Evolutionary conservation across 2,329 filamentous ascomycete genomes (phyloP), one percentile per base, ranked within the genome.

Genomic region (Trichoderma breve): DNA sequence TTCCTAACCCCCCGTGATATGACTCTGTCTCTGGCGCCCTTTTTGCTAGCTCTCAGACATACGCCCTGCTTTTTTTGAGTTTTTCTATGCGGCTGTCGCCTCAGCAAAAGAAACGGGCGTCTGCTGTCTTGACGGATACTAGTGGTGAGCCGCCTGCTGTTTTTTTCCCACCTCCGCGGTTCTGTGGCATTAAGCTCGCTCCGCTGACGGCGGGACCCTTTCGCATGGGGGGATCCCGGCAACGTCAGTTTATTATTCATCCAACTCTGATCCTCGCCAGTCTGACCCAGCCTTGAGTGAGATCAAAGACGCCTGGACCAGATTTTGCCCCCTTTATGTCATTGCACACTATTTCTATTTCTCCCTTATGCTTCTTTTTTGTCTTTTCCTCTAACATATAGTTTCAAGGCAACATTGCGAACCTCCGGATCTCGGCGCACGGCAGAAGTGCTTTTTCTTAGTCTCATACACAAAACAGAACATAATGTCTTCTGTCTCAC

Each of bases 401-500:
- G 6, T 36, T 47, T 62, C 28, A 70, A n/a, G 15, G n/a, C 15
- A 12, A 12, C 8, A 5, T 30, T 32, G n/a, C 28, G 4, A 51
- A 11, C 32, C 64, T 43, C 64, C 32, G 64, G 6, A 67, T 9
- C 34, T 67, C 51, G 64, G 64, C 51, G 64, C 51, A 32, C 64
- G 15, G 28, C 28, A 32, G 21, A 34, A 32, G 57, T 60, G 57
- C n/a, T 34, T 21, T 32, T 21, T 55, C 28, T 60, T 30, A 60
- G 28, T 32, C 21, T 30, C 28, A 60, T 21, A 60, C 28, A 60
- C 28, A 60, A 11, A 32, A 12, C 11, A 2, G 32, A 32, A 60
- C 6, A 67, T n/a, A 21, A 74, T 71, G 58, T 69, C 73, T 47
- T 61, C 73, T 21, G 71, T 53, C 53, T 57, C 71, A 57, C 39